These are phyloP conservation scores for Penicillium roqueforti DNA, from an alignment of 495 filamentous ascomycete genomes.

Conservation along the genomic window DNA sequence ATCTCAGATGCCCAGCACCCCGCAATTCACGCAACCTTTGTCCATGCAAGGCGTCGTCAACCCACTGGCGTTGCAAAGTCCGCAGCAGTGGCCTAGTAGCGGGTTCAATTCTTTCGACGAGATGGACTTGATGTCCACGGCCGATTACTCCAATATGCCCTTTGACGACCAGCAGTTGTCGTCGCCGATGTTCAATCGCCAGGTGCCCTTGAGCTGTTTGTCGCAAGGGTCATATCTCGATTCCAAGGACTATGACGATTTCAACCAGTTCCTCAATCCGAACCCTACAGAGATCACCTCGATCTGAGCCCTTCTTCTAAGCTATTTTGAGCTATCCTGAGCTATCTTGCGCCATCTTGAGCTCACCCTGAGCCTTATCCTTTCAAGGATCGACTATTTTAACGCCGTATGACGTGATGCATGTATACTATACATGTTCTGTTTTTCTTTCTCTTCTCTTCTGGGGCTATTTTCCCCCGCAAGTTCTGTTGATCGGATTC, in stretches of 20 bases:
- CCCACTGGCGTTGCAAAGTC: constrained; percentile 36
- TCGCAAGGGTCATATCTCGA: constrained; percentile 28
- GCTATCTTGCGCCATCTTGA: too few species aligned
- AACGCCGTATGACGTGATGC: constrained; percentile 37
- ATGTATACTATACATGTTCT: constrained; percentile 39
- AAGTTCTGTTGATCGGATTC: constrained; percentile 5
- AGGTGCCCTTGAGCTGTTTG: constrained; percentile 39
- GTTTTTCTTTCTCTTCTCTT: constrained; percentile 12
- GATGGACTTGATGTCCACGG: constrained; percentile 37
- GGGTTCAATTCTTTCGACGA: constrained; percentile 39
- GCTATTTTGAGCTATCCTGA: too few species aligned
- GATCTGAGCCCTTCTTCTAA: too few species aligned
- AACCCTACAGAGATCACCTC: constrained; percentile 44
- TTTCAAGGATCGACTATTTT: constrained; percentile 10
- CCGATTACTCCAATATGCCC: constrained; percentile 31
- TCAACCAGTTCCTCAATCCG: constrained; percentile 43
- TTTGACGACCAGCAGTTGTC: constrained; percentile 38
- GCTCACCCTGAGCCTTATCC: constrained; percentile 26
- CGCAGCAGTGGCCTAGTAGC: constrained; percentile 30
- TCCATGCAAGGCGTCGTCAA: constrained; percentile 40
- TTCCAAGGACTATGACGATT: constrained; percentile 40
- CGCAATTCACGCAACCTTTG: constrained; percentile 21
- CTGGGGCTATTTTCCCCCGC: constrained; percentile 19
- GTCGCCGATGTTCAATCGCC: constrained; percentile 40
- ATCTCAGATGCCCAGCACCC: constrained; percentile 15